Evolutionary conservation across 352 stramenopile genomes (phyloP).

Genomic region (Pythium phragmiticola): DNA sequence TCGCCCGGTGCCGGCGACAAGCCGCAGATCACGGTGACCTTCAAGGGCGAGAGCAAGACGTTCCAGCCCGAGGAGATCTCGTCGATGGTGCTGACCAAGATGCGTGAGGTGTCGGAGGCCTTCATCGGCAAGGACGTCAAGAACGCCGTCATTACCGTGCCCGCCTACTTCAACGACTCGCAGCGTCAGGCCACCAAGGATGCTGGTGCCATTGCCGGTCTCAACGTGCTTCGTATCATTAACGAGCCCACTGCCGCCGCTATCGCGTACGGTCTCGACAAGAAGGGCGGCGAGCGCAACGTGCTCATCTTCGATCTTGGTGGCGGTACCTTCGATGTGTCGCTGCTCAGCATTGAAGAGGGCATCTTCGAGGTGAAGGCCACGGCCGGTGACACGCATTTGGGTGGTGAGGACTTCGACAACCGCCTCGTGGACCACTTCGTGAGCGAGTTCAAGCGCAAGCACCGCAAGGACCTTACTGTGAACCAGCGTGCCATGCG

Average conservation of each 20-base stretch:
- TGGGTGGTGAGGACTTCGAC: constrained; percentile 95
- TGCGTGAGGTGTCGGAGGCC: constrained; percentile 42
- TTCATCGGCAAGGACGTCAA: constrained; percentile 33
- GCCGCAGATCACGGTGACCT: constrained; percentile 43
- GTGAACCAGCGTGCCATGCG: constrained; percentile 88
- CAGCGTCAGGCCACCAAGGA: constrained; percentile 36
- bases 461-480: constrained; percentile 88
- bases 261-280: constrained; percentile 87
- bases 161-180: constrained; percentile 35
- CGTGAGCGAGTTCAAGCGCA: constrained; percentile 91
- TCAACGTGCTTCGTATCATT: constrained; percentile 61
- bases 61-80: constrained; percentile 73
- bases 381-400: constrained; percentile 92
- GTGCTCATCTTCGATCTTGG: constrained; percentile 7
- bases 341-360: constrained; percentile 44
- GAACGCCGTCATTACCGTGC: constrained; percentile 32
- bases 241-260: constrained; percentile 93
- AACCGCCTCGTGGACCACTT: constrained; percentile 94
- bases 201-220: constrained; percentile 26
- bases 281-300: constrained; percentile 12
- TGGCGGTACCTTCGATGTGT: constrained; percentile 5
- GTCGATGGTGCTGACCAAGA: constrained; percentile 55
- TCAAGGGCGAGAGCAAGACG: constrained; percentile 45
- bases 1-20: constrained; percentile 46
- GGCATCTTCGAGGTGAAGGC: constrained; percentile 97